Evolutionary conservation across 2,329 filamentous ascomycete genomes (phyloP), one percentile per base, ranked within the genome.

Genomic region (Myriosclerotinia scirpicola): DNA sequence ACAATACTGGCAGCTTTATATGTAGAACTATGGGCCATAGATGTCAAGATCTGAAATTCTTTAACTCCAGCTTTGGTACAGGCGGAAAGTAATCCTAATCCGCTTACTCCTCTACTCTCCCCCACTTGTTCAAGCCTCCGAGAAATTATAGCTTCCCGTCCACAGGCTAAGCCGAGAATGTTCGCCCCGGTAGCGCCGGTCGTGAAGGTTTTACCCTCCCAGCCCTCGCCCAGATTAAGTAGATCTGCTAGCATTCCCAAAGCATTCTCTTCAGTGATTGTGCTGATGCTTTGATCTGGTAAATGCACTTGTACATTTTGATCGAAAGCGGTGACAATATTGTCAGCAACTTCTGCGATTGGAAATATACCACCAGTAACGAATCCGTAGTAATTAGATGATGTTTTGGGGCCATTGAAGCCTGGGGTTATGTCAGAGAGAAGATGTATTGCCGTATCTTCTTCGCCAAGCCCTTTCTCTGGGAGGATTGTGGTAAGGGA

Each of bases 241-340:
- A 97, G 77, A 50, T 89, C 83, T 58, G 86, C 80, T 5, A 97
- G 78, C 80, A 96, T 86, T 22, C 81, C 78, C 63, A 97, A 78
- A 0, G 93, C 87, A 17, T 83, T 82, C 69, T 89, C 87, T 77
- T 97, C 93, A 12, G 97, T 84, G 34, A 87, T 85, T 0, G 92
- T 96, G 26, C 87, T 85, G 40, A 93, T 83, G 0, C 87, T 90
- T 76, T 97, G 90, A 26, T 82, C 80, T 0, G 92, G 89, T 1
- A 97, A 81, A 76, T 97, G 93, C 0, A 96, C 91, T 67, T 89
- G 85, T 5, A 93, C 88, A 77, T 93, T 97, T 76, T 96, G 92
- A 76, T 97, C 93, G 68, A 89, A 85, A 11, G 86, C 84, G 6
- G 88, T 88, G 68, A 94, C 92, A n/a, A 97, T 79, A 70, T 92